Evolutionary conservation across 768 basidiomycete genomes (phyloP).

Genomic region (Lentinula aciculospora): DNA sequence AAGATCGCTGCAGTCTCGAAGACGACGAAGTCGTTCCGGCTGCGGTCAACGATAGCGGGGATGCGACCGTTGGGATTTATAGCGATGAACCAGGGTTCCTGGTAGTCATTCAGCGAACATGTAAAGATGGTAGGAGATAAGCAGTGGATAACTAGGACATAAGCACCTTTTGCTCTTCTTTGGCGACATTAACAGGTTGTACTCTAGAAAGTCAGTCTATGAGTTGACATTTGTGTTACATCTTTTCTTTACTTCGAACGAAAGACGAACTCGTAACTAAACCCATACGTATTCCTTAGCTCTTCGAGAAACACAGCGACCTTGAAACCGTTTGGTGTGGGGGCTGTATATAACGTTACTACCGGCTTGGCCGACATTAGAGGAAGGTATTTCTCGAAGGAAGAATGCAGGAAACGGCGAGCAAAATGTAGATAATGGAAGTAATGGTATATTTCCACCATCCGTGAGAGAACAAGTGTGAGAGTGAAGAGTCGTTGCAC

Average conservation of each 20-base stretch:
- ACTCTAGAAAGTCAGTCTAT: background rate
- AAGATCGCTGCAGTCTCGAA: constrained; percentile 82
- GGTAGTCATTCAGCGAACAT: constrained; percentile 60
- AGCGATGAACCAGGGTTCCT: constrained; percentile 73
- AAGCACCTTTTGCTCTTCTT: constrained; percentile 1
- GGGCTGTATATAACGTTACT: constrained; percentile 36
- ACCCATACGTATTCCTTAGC: constrained; percentile 44
- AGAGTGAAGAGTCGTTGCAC: too few species aligned
- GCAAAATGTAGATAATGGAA: too few species aligned
- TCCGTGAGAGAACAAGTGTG: too few species aligned
- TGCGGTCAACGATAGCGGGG: constrained; percentile 58
- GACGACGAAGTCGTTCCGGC: constrained; percentile 54
- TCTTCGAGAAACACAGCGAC: constrained; percentile 57
- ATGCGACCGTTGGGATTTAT: constrained; percentile 59
- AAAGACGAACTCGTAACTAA: constrained; percentile 44
- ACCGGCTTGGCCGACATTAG: constrained; percentile 16
- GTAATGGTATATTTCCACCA: too few species aligned
- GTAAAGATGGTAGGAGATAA: constrained; percentile 51
- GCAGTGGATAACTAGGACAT: too few species aligned
- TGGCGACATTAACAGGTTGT: background rate
- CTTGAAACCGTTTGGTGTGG: constrained; percentile 58
- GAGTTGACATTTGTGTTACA: background rate
- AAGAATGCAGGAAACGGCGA: too few species aligned
- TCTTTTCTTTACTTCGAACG: background rate
- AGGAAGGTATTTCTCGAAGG: too few species aligned